A percentile compares a stretch with the other conserved stretches of the same genome.
Conservation (phyloP, 495 filamentous ascomycete species). For the Penicillium coffeae region DNA sequence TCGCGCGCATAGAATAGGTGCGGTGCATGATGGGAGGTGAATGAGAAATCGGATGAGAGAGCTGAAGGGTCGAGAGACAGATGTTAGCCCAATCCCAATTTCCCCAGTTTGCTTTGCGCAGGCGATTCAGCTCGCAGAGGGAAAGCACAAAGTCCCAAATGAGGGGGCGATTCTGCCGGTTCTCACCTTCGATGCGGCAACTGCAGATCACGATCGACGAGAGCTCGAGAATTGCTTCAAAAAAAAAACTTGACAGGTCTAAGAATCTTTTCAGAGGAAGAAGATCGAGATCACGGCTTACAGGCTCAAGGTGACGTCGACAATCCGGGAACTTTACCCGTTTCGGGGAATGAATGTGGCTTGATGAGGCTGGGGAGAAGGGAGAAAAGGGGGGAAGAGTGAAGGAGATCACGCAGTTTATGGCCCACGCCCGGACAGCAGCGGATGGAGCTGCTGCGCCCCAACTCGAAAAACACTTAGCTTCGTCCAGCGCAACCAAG, state of each 20-base stretch:
- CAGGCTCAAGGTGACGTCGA: slow-evolving; percentile 35
- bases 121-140: background rate
- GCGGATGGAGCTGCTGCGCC: slow-evolving; percentile 11
- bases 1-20: slow-evolving; percentile 97
- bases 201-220: background rate
- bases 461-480: slow-evolving; percentile 1
- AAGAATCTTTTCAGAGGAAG: slow-evolving; percentile 5
- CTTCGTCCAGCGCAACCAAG: background rate
- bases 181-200: background rate
- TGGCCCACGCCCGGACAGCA: slow-evolving; percentile 5
- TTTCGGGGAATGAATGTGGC: slow-evolving; percentile 12
- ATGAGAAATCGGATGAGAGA: background rate
- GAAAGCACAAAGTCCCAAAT: background rate
- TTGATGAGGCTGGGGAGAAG: slow-evolving; percentile 1
- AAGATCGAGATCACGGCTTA: background rate
- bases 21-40: slow-evolving; percentile 70
- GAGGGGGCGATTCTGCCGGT: background rate
- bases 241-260: too few relatives aligned
- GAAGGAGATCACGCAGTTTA: background rate
- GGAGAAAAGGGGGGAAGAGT: background rate
- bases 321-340: slow-evolving; percentile 23
- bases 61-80: too few relatives aligned
- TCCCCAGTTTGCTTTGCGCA: background rate
- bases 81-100: too few relatives aligned
- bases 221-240: too few relatives aligned